Evolutionary conservation across 805 yeast species (phyloP).

Genomic region (Saccharomycopsis fodiens): DNA sequence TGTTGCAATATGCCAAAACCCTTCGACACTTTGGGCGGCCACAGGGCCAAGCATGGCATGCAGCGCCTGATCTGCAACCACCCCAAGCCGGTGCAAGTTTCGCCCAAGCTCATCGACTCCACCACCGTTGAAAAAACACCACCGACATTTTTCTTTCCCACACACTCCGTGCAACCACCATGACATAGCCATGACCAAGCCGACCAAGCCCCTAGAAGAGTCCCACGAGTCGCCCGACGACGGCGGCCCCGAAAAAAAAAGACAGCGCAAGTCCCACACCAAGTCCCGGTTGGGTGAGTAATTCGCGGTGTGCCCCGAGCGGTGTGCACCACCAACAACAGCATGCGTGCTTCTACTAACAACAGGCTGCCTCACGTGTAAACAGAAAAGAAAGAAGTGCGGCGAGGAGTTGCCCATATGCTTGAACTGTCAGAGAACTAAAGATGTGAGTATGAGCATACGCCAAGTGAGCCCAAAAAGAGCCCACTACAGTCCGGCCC

Average conservation of each 20-base stretch:
- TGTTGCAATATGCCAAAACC: background rate
- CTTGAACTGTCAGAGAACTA: background rate
- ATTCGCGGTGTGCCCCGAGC: background rate
- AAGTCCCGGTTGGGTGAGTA: conserved; percentile 11
- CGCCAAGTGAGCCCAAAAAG: too few relatives aligned
- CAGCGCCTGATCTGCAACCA: background rate
- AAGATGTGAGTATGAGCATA: background rate
- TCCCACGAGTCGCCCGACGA: too few relatives aligned
- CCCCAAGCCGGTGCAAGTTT: too few relatives aligned
- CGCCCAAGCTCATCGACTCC: too few relatives aligned
- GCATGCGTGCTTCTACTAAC: too few relatives aligned
- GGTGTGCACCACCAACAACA: too few relatives aligned
- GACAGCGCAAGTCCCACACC: conserved; percentile 7
- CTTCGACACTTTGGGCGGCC: background rate
- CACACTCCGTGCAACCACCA: too few relatives aligned
- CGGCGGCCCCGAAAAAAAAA: conserved; percentile 1
- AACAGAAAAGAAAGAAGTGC: conserved; percentile 12
- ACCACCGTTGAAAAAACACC: too few relatives aligned
- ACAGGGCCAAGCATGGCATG: background rate
- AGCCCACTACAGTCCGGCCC: too few relatives aligned
- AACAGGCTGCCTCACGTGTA: conserved; percentile 11
- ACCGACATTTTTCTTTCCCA: too few relatives aligned
- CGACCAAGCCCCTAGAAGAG: too few relatives aligned
- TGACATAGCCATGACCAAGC: too few relatives aligned
- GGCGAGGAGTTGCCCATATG: conserved; percentile 10